A percentile compares a stretch with the other conserved stretches of the same genome.
Conservation (phyloP, 2,329 filamentous ascomycete genomes). For the Erysiphe pulchra region DNA sequence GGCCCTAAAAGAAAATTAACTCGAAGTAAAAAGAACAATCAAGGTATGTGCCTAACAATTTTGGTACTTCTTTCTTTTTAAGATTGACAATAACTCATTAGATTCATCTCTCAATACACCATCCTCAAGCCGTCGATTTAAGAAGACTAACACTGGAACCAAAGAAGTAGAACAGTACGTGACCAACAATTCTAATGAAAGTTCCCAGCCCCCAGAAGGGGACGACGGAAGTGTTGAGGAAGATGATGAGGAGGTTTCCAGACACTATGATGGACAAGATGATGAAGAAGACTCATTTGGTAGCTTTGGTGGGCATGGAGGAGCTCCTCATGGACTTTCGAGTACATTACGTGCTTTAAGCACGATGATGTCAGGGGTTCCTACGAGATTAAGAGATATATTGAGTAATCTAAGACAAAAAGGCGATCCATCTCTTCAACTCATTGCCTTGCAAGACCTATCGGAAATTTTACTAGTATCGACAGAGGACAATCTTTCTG, state of each 20-base stretch:
- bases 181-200: conserved; percentile 16
- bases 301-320: conserved; percentile 39
- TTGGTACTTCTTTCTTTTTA: background rate
- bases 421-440: conserved; percentile 64
- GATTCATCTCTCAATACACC: conserved; percentile 12
- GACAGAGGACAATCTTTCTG: conserved; percentile 86
- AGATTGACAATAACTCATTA: conserved; percentile 5
- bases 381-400: conserved; percentile 53
- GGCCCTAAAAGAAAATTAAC: conserved; percentile 46
- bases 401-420: conserved; percentile 53
- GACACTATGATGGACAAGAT: conserved; percentile 24
- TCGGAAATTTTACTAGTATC: conserved; percentile 85
- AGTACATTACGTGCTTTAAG: conserved; percentile 66
- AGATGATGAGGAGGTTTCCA: conserved; percentile 36
- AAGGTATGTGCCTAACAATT: conserved; percentile 15
- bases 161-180: conserved; percentile 46
- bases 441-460: conserved; percentile 78
- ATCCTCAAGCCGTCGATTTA: conserved; percentile 14
- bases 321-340: conserved; percentile 39
- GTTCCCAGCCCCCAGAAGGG: conserved; percentile 6
- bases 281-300: conserved; percentile 32
- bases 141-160: conserved; percentile 30
- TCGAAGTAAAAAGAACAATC: conserved; percentile 38
- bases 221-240: conserved; percentile 27
- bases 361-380: conserved; percentile 75